These are phyloP conservation scores for Ophiosphaerella herpotricha DNA, from an alignment of 2,329 filamentous ascomycete species.

Conservation along the genomic window DNA sequence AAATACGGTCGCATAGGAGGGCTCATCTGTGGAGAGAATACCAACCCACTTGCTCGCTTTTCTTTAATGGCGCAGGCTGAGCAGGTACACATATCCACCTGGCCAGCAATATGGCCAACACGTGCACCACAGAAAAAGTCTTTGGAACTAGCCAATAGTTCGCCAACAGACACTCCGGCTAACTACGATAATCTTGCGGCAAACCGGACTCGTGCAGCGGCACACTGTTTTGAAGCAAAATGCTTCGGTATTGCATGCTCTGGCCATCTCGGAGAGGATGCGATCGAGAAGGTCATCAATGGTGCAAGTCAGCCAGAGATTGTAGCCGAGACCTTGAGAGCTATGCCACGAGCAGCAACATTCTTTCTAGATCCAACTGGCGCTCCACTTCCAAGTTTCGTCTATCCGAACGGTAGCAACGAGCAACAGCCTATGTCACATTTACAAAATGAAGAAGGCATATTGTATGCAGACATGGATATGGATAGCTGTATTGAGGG, in stretches of 20 bases:
- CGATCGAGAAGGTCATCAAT: constrained; percentile 42
- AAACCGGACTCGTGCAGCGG: constrained; percentile 58
- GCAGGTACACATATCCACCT: constrained; percentile 60
- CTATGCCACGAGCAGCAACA: constrained; percentile 51
- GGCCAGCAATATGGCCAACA: constrained; percentile 62
- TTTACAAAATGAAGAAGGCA: constrained; percentile 54
- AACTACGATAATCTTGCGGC: constrained; percentile 62
- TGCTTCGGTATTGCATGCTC: constrained; percentile 60
- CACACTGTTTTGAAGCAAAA: constrained; percentile 64
- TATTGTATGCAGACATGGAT: constrained; percentile 59
- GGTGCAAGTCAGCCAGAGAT: constrained; percentile 34
- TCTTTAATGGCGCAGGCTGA: constrained; percentile 60
- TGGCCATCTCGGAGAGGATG: constrained; percentile 49
- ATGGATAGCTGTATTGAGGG: constrained; percentile 57
- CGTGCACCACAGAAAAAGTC: constrained; percentile 21
- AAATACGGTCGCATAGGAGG: constrained; percentile 54
- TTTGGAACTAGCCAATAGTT: background rate
- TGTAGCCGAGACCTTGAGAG: constrained; percentile 41
- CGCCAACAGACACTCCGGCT: background rate
- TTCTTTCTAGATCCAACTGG: constrained; percentile 60
- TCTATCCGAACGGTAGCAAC: constrained; percentile 24
- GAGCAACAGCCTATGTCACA: constrained; percentile 37
- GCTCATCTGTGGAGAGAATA: constrained; percentile 63
- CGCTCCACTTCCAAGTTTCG: constrained; percentile 47
- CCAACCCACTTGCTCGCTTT: constrained; percentile 60